Evolutionary conservation across 306 rosid species (phyloP).

Genomic region (Cyamopsis tetragonoloba): DNA sequence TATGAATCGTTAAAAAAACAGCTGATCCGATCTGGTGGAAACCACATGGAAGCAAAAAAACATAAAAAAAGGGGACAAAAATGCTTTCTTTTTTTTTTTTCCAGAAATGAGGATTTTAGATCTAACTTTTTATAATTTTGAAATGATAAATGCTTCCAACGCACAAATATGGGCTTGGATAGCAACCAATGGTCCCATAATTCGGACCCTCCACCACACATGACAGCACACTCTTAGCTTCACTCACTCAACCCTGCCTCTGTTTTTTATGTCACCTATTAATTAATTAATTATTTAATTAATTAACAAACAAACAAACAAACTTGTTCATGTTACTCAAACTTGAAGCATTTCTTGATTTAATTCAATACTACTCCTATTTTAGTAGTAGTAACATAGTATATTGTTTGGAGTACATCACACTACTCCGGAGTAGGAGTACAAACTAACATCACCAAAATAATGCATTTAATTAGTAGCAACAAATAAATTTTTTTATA

Average conservation of each 20-base stretch:
- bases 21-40: background rate
- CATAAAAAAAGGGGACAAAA: conserved; percentile 20
- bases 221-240: conserved; percentile 42
- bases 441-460: background rate
- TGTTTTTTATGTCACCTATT: background rate
- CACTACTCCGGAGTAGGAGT: conserved; percentile 23
- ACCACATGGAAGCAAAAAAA: conserved; percentile 22
- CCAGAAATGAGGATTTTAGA: conserved; percentile 33
- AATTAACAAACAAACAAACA: too few species aligned
- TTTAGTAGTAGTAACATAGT: background rate
- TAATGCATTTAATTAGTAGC: background rate
- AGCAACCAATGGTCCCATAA: conserved; percentile 28
- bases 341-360: background rate
- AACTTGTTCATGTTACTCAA: background rate
- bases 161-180: background rate
- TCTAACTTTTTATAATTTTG: conserved; percentile 16
- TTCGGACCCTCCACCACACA: conserved; percentile 32
- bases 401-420: conserved; percentile 15
- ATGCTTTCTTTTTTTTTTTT: too few species aligned
- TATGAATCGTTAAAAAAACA: too few species aligned
- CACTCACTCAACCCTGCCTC: background rate
- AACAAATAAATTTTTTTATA: background rate
- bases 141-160: conserved; percentile 19
- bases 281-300: too few species aligned
- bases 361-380: too few species aligned